Base-by-base conservation (phyloP, 495 filamentous ascomycete species). In the Xylaria palmicola region DNA sequence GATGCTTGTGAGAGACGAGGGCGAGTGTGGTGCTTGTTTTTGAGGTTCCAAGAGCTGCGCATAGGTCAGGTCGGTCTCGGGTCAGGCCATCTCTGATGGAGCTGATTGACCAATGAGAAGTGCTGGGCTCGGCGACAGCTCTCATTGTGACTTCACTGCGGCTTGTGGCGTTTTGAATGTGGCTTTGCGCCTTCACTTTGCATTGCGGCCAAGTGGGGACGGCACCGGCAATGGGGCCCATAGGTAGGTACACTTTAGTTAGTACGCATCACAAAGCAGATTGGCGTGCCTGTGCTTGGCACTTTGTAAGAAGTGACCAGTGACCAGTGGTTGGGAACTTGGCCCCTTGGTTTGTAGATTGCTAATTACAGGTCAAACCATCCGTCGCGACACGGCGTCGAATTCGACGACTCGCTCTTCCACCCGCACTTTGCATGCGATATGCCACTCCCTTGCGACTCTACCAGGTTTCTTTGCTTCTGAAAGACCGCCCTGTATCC, bases 361-460 rank as follows among this genome's bases (percentile, higher is more conserved):
- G 27, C 34, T 40, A 48, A 48, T 49, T 20, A 37, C 49, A 54
- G 55, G 30, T 54, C 50, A 54, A 61, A 36, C 34, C 50, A 53
- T 39, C 40, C 39, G 40, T 32, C 59, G 59, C 59, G 48, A 61
- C 50, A 39, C 50, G 50, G 34, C 49, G 50, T 48, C 50, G 24
- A 61, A 43, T 34, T 19, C 26, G 32, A 43, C 44, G 56, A 30
- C 45, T 43, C 36, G 51, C 2, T 39, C 30, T 27, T 30, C 17
- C 36, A 12, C 15, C 49, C 50, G 59, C 50, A 50, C n/a, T n/a
- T 61, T n/a, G 24, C 27, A n/a, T 55, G 50, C 59, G 50, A 61
- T 55, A 52, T 61, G 59, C 59, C 59, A 40, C 59, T 61, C 59
- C 49, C 45, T 55, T 61, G 13, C 3, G 27, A 44, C 32, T 29